phyloP scores from a whole-genome alignment of 208 protist genomes.

The Leishmania martiniquensis region DNA sequence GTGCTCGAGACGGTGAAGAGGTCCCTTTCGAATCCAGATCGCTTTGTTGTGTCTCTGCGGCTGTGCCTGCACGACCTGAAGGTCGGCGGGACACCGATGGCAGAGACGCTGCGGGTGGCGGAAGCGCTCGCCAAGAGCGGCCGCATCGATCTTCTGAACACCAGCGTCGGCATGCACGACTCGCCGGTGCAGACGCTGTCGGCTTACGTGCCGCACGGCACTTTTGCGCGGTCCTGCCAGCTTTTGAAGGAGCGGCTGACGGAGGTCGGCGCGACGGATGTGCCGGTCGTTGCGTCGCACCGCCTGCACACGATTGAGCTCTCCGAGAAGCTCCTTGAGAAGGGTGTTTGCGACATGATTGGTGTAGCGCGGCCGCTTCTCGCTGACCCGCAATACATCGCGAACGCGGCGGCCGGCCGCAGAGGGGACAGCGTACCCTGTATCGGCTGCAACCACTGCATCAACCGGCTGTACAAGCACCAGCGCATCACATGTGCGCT shows the following conservation, averaged over 20 bases:
- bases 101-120: slow-evolving; percentile 80
- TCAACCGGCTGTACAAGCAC: slow-evolving; percentile 92
- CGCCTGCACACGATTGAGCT: slow-evolving; percentile 89
- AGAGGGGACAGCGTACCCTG: slow-evolving; percentile 88
- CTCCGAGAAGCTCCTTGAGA: slow-evolving; percentile 73
- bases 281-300: slow-evolving; percentile 93
- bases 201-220: slow-evolving; percentile 89
- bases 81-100: slow-evolving; percentile 75
- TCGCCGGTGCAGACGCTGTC: slow-evolving; percentile 94
- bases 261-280: slow-evolving; percentile 21
- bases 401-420: slow-evolving; percentile 67
- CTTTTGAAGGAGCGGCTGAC: slow-evolving; percentile 61
- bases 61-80: slow-evolving; percentile 94
- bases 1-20: slow-evolving; percentile 78
- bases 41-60: slow-evolving; percentile 93
- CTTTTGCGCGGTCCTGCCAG: slow-evolving; percentile 81
- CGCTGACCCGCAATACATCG: slow-evolving; percentile 91
- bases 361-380: slow-evolving; percentile 92
- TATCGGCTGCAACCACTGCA: slow-evolving; percentile 96
- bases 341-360: slow-evolving; percentile 88
- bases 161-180: slow-evolving; percentile 96
- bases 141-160: slow-evolving; percentile 92
- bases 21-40: slow-evolving; percentile 40
- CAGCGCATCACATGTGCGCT: slow-evolving; percentile 91
- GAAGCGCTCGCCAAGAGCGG: slow-evolving; percentile 79